These are phyloP conservation scores for Allium cepa DNA, from an alignment of 106 monocot species.

Conservation along the genomic window DNA sequence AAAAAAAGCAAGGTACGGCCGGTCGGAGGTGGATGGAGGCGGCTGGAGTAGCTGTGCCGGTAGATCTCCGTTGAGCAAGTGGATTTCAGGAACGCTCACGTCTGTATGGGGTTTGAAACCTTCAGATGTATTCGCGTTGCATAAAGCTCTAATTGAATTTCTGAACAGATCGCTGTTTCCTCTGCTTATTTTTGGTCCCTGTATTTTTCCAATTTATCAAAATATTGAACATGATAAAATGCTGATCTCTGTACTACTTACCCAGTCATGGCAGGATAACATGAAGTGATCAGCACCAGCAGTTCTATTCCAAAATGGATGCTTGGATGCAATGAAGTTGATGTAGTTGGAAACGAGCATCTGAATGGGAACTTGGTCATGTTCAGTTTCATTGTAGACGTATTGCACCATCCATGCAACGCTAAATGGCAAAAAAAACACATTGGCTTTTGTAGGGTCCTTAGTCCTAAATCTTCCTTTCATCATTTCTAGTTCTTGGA, in stretches of 20 bases:
- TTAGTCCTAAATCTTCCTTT: constrained; percentile 21
- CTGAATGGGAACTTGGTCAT: constrained; percentile 13
- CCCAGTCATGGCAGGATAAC: constrained; percentile 68
- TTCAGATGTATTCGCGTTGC: constrained; percentile 67
- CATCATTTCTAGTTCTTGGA: constrained; percentile 40
- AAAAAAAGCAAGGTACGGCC: constrained; percentile 54
- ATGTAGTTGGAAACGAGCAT: constrained; percentile 42
- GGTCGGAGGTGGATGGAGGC: constrained; percentile 5
- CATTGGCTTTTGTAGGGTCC: constrained; percentile 43
- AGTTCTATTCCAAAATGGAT: constrained; percentile 45
- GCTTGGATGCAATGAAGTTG: constrained; percentile 27
- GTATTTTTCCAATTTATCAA: not conserved
- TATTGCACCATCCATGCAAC: constrained; percentile 40
- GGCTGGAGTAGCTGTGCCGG: constrained; percentile 20
- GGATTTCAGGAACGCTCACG: constrained; percentile 62
- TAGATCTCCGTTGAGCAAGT: constrained; percentile 44
- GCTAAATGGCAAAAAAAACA: constrained; percentile 73
- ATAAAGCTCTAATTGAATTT: constrained; percentile 51
- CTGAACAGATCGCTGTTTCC: constrained; percentile 22
- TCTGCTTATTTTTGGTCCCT: constrained; percentile 35
- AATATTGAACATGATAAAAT: not conserved
- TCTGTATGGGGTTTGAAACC: constrained; percentile 48
- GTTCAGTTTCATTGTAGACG: constrained; percentile 11
- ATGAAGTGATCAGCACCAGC: constrained; percentile 56
- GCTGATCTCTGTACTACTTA: not conserved